Conservation (phyloP, 768 basidiomycete genomes). For the Tricholomella constricta region DNA sequence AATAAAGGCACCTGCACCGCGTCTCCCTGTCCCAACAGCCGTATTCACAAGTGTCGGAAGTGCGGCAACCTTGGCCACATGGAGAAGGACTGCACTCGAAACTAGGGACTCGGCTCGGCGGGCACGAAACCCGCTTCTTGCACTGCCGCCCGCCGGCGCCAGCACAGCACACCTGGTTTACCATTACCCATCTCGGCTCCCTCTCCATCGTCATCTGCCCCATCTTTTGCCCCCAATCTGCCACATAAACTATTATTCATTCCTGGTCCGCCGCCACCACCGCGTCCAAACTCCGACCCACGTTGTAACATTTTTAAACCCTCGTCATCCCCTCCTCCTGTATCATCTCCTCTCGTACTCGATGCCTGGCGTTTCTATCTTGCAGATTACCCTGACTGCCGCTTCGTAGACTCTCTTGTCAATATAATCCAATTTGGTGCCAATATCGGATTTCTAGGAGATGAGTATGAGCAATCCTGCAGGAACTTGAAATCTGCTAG, state of each 20-base stretch:
- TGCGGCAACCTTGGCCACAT: conserved; percentile 11
- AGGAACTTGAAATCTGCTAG: neutral
- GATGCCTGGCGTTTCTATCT: conserved; percentile 13
- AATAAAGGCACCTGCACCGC: conserved; percentile 16
- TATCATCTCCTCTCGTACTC: neutral
- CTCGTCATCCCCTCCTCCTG: neutral
- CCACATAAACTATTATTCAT: conserved; percentile 10
- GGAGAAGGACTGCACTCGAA: conserved; percentile 4
- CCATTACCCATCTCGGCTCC: neutral
- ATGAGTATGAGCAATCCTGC: neutral
- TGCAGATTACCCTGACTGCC: conserved; percentile 12
- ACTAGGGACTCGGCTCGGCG: neutral
- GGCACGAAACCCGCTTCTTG: neutral
- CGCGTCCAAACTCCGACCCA: conserved; percentile 17
- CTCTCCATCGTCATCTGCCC: neutral
- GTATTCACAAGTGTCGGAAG: conserved; percentile 20
- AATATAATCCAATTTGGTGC: conserved; percentile 21
- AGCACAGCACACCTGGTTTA: neutral
- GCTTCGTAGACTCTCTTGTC: conserved; percentile 10
- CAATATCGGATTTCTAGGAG: conserved; percentile 8
- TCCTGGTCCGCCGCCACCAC: conserved; percentile 8
- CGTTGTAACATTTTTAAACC: conserved; percentile 7
- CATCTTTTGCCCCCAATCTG: neutral
- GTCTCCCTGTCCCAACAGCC: conserved; percentile 14
- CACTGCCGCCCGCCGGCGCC: neutral